Evolutionary conservation across 345 rosid genomes (phyloP), one percentile per base, ranked within the genome.

Genomic region (Rhodamnia rubescens): DNA sequence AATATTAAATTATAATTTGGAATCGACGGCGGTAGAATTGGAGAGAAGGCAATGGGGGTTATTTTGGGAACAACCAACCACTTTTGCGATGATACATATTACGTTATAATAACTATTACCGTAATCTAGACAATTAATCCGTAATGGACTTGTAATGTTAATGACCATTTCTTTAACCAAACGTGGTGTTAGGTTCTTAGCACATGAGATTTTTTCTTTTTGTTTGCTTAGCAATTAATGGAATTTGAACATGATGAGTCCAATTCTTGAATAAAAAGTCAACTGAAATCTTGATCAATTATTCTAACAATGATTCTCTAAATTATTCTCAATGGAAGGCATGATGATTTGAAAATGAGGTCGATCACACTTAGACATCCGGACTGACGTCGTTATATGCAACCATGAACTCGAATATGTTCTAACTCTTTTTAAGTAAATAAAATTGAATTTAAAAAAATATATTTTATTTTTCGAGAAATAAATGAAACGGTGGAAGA

Each of bases 331-430:
- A 29, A 61, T 29, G 42, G 2, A 61, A 1, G 42, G 40, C 1
- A 6, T 15, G 42, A 61, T 29, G 22, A 29, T 61, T 29, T 29
- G 42, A 29, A 4, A 15, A 61, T 15, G 1, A 61, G 42, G 16
- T 61, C 0, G 1, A 11, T 3, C 11, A 61, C 5, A 7, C 3
- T 3, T 0, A 29, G 0, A 7, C 40, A 29, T 7, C 6, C n/a
- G n/a, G n/a, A n/a, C n/a, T n/a, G 2, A 18, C 4, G 1, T 18
- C 1, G 47, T 36, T 32, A 4, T 36, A 36, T 69, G 7, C 7
- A 69, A 69, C 18, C 4, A 69, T 8, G 4, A 32, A 69, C 11
- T 69, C 47, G 5, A 4, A 1, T 16, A 18, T 7, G 21, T 29
- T 7, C 1, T 29, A 3, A 29, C 0, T 29, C 22, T 64, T 29